These are phyloP conservation scores for Arxiozyma heterogenica DNA, from an alignment of 1,139 yeast genomes.

Conservation along the genomic window DNA sequence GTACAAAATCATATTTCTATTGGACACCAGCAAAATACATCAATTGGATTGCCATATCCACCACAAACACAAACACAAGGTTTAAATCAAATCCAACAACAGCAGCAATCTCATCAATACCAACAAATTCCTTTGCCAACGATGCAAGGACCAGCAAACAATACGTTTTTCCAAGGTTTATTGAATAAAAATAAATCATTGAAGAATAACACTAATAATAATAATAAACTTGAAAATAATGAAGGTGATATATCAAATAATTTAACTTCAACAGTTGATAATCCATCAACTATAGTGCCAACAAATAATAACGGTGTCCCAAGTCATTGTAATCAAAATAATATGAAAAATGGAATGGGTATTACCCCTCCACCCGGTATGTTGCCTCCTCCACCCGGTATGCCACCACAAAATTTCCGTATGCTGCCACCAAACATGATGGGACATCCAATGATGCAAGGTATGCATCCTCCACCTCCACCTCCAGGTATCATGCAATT, in stretches of 20 bases:
- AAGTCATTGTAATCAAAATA: neutral
- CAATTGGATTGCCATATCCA: neutral
- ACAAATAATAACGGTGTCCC: neutral
- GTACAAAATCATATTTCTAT: neutral
- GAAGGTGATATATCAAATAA: neutral
- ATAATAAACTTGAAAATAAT: neutral
- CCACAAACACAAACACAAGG: neutral
- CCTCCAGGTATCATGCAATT: slow-evolving; percentile 9
- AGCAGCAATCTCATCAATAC: slow-evolving; percentile 2
- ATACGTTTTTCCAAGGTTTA: slow-evolving; percentile 26
- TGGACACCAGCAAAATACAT: neutral
- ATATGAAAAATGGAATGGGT: slow-evolving; percentile 1
- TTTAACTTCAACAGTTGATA: neutral
- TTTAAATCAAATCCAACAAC: neutral
- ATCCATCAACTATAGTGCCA: neutral
- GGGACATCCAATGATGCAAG: slow-evolving; percentile 17
- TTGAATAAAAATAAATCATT: slow-evolving; percentile 22
- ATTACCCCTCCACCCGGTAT: slow-evolving; percentile 10
- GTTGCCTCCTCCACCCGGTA: slow-evolving; percentile 5
- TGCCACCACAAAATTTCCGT: slow-evolving; percentile 16
- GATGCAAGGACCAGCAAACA: slow-evolving; percentile 10
- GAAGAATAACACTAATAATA: neutral
- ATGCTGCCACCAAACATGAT: slow-evolving; percentile 23
- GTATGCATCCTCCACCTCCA: slow-evolving; percentile 7
- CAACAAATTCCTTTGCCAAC: slow-evolving; percentile 4